These are phyloP conservation scores for Selaginella tamariscina DNA, from an alignment of 75 land plant species.

Conservation along the genomic window DNA sequence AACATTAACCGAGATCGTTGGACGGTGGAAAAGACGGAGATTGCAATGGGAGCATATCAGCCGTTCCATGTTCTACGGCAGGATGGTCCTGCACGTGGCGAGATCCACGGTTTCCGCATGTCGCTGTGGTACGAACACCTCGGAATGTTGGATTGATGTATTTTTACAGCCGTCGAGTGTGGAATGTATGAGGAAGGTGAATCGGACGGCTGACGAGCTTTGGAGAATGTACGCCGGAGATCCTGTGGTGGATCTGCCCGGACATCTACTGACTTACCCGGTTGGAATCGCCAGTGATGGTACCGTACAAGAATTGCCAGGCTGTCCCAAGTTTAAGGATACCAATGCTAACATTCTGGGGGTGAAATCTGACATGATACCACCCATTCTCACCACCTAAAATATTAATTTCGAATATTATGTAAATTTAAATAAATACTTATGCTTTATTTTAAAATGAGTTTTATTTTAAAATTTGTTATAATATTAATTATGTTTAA, in stretches of 20 bases:
- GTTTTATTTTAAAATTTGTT: too few relatives aligned
- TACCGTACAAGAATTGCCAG: neutral
- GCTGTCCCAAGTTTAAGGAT: neutral
- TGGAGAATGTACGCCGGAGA: neutral
- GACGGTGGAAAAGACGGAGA: neutral
- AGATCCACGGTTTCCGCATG: conserved; percentile 9
- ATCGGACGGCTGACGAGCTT: neutral
- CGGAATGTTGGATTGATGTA: conserved; percentile 1
- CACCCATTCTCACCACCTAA: neutral
- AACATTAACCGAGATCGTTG: neutral
- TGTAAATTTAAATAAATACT: too few relatives aligned
- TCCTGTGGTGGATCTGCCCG: neutral
- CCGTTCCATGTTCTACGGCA: neutral
- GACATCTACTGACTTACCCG: conserved; percentile 10
- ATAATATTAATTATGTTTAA: too few relatives aligned
- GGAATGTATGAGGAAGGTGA: conserved; percentile 6
- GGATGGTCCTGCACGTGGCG: conserved; percentile 2
- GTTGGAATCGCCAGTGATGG: conserved; percentile 2
- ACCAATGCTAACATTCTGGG: conserved; percentile 7
- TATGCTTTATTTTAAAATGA: too few relatives aligned
- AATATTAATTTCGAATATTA: neutral
- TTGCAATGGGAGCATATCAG: conserved; percentile 12
- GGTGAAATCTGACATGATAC: neutral
- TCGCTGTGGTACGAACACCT: conserved; percentile 11
- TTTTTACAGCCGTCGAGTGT: conserved; percentile 5